Evolutionary conservation across 441 rosid species (phyloP).

Genomic region (Raphanus hybrid): DNA sequence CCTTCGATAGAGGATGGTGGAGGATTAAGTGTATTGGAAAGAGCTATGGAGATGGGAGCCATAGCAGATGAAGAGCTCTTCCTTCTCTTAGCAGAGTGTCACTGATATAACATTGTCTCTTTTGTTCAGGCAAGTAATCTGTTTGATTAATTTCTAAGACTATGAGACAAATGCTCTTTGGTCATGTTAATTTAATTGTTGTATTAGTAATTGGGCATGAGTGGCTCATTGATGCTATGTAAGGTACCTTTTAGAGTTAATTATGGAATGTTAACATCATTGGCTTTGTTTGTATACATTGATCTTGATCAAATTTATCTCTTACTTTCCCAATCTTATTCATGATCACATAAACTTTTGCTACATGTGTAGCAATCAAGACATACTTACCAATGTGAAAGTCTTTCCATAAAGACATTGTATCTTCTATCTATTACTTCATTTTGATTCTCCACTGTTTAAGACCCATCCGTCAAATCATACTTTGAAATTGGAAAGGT

Average conservation of each 20-base stretch:
- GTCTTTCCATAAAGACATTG: too few relatives aligned
- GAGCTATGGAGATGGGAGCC: slow-evolving; percentile 95
- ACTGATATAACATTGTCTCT: slow-evolving; percentile 23
- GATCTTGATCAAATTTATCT: too few relatives aligned
- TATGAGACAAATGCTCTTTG: slow-evolving; percentile 4
- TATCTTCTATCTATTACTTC: too few relatives aligned
- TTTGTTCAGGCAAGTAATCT: slow-evolving; percentile 17
- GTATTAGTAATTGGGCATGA: slow-evolving; percentile 18
- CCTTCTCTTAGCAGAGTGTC: slow-evolving; percentile 65
- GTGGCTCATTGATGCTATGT: neutral
- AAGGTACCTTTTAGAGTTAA: neutral
- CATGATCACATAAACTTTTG: too few relatives aligned
- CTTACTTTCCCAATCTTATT: too few relatives aligned
- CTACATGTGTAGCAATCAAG: too few relatives aligned
- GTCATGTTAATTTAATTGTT: slow-evolving; percentile 14
- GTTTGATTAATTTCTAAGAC: slow-evolving; percentile 22
- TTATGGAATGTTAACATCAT: neutral
- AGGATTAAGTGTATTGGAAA: slow-evolving; percentile 78
- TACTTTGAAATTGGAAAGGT: too few relatives aligned
- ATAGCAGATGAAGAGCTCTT: slow-evolving; percentile 85
- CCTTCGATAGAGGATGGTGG: slow-evolving; percentile 72
- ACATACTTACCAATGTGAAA: too few relatives aligned
- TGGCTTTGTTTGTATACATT: too few relatives aligned
- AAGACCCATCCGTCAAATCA: too few relatives aligned
- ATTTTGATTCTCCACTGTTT: too few relatives aligned